Base-by-base conservation (phyloP, 495 filamentous ascomycete species). In the Aspergillus carlsbadensis region DNA sequence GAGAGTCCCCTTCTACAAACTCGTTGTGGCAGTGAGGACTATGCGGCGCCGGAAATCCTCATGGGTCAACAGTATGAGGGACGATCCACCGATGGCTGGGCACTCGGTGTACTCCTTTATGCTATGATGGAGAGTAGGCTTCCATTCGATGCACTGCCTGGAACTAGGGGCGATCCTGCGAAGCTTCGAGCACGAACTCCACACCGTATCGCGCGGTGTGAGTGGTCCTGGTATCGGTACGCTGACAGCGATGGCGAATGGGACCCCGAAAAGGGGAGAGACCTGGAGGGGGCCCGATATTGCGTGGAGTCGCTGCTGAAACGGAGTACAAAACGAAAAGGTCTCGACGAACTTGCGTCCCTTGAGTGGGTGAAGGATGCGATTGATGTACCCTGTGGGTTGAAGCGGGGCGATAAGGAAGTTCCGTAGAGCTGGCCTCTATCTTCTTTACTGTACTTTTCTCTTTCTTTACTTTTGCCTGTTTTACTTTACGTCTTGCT, bases 21-120 rank as follows among this genome's bases (percentile, higher is more conserved):
- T 11, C 81, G 93, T 13, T 98, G 94, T 67, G 94, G 94, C 15
- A 93, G 88, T 33, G 94, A 97, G 70, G 94, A 98, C 75, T 98
- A 98, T 65, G 95, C 94, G 3, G 91, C 94, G 0, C 94, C 94
- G 0, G 94, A 98, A 69, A 89, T 98, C 41, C 86, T 98, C 20
- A 90, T 98, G 79, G 91, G 91, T 17, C 91, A 96, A 65, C 82
- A 91, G 5, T 98, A 98, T 66, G 94, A 98, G 68, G 94, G 95
- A 33, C 91, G 95, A 17, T 79, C 84, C 6, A 93, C 90, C 3
- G 94, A 98, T 64, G 91, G 92, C 17, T 98, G 94, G 94, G 92
- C 93, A 1, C 80, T 97, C 5, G 94, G 94, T 44, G 94, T 98
- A 3, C 72, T 96, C 8, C 81, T 98, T 0, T 98, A 97, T 66